Evolutionary conservation across 352 stramenopile species (phyloP).

Genomic region (Pythium chondricola): DNA sequence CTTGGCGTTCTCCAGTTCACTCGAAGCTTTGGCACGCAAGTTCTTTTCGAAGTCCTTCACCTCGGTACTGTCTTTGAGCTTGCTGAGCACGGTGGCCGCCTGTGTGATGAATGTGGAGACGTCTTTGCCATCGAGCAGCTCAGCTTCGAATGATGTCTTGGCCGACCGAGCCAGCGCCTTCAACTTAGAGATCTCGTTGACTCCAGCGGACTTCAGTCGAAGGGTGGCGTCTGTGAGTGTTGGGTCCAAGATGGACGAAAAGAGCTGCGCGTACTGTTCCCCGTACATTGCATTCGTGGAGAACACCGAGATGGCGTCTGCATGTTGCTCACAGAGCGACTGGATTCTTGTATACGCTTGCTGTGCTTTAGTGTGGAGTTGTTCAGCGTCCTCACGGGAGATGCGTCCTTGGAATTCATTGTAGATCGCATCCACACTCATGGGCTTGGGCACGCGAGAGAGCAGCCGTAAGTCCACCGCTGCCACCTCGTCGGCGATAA

Average conservation of each 20-base stretch:
- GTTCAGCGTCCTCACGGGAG: slow-evolving; percentile 43
- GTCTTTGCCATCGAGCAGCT: slow-evolving; percentile 60
- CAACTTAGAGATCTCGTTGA: slow-evolving; percentile 50
- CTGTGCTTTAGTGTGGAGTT: slow-evolving; percentile 44
- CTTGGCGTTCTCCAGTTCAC: slow-evolving; percentile 33
- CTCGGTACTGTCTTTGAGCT: slow-evolving; percentile 57
- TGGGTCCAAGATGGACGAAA: slow-evolving; percentile 56
- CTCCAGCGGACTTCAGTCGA: slow-evolving; percentile 39
- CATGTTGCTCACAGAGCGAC: slow-evolving; percentile 62
- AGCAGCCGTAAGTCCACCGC: slow-evolving; percentile 69
- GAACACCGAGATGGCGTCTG: slow-evolving; percentile 65
- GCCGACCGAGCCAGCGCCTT: slow-evolving; percentile 39
- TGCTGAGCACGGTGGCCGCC: slow-evolving; percentile 42
- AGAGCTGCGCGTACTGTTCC: slow-evolving; percentile 52
- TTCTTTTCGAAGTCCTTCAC: slow-evolving; percentile 41
- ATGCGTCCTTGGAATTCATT: slow-evolving; percentile 64
- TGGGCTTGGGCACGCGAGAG: slow-evolving; percentile 54
- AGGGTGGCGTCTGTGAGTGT: slow-evolving; percentile 50
- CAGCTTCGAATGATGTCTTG: slow-evolving; percentile 56
- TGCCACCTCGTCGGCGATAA: slow-evolving; percentile 37
- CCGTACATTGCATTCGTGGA: slow-evolving; percentile 66
- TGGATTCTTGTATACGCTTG: slow-evolving; percentile 51
- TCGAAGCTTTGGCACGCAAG: slow-evolving; percentile 35
- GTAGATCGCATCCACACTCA: slow-evolving; percentile 58
- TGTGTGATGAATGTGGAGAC: slow-evolving; percentile 59